These are phyloP conservation scores for Zymoseptoria ardabiliae DNA, from an alignment of 2,329 filamentous ascomycete genomes.

Conservation along the genomic window DNA sequence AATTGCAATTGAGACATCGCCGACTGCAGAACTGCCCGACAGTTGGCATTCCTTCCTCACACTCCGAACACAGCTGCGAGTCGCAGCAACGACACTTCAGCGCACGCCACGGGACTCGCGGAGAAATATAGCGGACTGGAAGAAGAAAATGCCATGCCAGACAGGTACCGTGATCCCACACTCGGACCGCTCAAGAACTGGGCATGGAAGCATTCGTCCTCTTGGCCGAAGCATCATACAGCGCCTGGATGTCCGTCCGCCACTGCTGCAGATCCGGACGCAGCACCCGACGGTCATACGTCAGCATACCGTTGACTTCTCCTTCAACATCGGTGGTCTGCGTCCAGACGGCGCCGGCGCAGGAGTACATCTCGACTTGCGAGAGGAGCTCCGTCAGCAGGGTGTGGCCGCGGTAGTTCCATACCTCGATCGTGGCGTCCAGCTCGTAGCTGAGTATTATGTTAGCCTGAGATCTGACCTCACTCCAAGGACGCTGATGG, in stretches of 20 bases:
- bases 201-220: constrained; percentile 15
- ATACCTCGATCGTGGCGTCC: constrained; percentile 48
- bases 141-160: not conserved
- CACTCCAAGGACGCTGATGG: not conserved
- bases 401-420: constrained; percentile 58
- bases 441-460: constrained; percentile 50
- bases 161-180: not conserved
- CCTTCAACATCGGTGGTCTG: constrained; percentile 70
- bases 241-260: constrained; percentile 50
- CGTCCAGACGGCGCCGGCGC: constrained; percentile 63
- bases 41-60: too few species aligned
- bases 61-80: too few species aligned
- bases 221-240: constrained; percentile 48
- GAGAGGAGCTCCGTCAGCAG: constrained; percentile 42
- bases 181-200: not conserved
- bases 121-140: not conserved
- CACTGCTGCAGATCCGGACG: constrained; percentile 47
- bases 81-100: too few species aligned
- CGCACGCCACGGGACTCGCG: not conserved
- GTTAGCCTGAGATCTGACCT: not conserved
- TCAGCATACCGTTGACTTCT: constrained; percentile 64
- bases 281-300: constrained; percentile 53
- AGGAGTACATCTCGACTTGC: constrained; percentile 50
- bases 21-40: too few species aligned
- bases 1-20: too few species aligned